Evolutionary conservation across 2,329 filamentous ascomycete species (phyloP).

Genomic region (Trichophyton mentagrophytes): DNA sequence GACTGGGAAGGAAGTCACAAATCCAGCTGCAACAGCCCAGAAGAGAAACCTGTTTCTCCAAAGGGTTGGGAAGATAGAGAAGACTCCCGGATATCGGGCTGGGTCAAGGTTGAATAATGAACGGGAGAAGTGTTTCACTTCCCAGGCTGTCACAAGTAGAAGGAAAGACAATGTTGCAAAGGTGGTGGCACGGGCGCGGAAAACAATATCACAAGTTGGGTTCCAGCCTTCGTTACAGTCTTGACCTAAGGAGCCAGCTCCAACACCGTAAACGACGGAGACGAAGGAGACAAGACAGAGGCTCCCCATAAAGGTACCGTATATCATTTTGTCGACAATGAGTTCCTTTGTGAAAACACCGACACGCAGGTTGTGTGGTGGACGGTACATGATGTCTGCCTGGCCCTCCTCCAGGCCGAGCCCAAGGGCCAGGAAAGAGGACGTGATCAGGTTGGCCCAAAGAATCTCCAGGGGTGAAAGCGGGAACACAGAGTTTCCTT

Average conservation of each 20-base stretch:
- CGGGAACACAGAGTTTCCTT: slow-evolving; percentile 66
- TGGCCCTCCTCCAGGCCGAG: slow-evolving; percentile 66
- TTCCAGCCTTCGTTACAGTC: slow-evolving; percentile 43
- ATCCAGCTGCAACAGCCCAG: slow-evolving; percentile 48
- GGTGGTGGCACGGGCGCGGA: slow-evolving; percentile 58
- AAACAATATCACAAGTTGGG: slow-evolving; percentile 40
- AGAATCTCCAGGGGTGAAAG: slow-evolving; percentile 74
- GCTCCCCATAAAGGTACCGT: slow-evolving; percentile 36
- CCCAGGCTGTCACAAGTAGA: slow-evolving; percentile 64
- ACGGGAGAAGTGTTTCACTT: slow-evolving; percentile 61
- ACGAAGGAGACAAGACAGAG: slow-evolving; percentile 31
- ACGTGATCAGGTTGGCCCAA: slow-evolving; percentile 88
- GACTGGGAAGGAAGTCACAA: slow-evolving; percentile 43
- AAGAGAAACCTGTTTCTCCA: slow-evolving; percentile 62
- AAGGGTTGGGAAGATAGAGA: slow-evolving; percentile 51
- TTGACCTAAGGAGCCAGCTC: slow-evolving; percentile 36
- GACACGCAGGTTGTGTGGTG: slow-evolving; percentile 50
- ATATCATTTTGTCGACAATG: slow-evolving; percentile 31
- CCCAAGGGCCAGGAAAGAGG: slow-evolving; percentile 73
- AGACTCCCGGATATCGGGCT: slow-evolving; percentile 43
- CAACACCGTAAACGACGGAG: slow-evolving; percentile 27
- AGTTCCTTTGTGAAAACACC: slow-evolving; percentile 32
- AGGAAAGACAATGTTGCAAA: slow-evolving; percentile 65
- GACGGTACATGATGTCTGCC: slow-evolving; percentile 64
- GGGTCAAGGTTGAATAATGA: slow-evolving; percentile 55